Conservation (phyloP, 768 basidiomycete species). For the Lactarius indigo region DNA sequence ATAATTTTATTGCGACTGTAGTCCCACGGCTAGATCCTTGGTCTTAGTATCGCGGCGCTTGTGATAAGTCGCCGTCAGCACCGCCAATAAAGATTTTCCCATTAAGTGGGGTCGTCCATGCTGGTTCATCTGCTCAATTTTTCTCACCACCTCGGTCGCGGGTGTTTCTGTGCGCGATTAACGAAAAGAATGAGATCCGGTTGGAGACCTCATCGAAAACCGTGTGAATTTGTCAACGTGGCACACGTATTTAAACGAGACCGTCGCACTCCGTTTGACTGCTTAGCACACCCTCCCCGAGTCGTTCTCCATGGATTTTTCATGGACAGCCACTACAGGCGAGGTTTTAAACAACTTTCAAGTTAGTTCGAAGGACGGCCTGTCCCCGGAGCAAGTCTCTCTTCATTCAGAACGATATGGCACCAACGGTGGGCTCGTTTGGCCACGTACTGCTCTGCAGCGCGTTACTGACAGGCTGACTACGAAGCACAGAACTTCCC, state of each 20-base stretch:
- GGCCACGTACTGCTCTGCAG: not conserved
- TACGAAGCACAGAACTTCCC: conserved; percentile 63
- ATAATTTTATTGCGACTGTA: conserved; percentile 18
- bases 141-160: not conserved
- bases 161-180: not conserved
- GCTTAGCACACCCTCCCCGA: not conserved
- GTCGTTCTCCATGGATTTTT: conserved; percentile 9
- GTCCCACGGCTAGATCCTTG: conserved; percentile 11
- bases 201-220: not conserved
- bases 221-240: not conserved
- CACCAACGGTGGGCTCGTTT: conserved; percentile 14
- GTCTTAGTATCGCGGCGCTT: not conserved
- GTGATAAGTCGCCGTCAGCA: not conserved
- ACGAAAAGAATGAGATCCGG: too few relatives aligned
- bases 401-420: conserved; percentile 21
- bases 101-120: not conserved
- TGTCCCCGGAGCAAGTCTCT: conserved; percentile 10
- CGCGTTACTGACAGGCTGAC: not conserved
- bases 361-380: not conserved
- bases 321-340: conserved; percentile 13
- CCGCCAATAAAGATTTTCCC: not conserved
- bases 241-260: not conserved
- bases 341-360: conserved; percentile 12
- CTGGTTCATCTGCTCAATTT: not conserved
- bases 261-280: not conserved